Base-by-base conservation (phyloP, 2,329 filamentous ascomycete species). In the Ascosphaera apis region DNA sequence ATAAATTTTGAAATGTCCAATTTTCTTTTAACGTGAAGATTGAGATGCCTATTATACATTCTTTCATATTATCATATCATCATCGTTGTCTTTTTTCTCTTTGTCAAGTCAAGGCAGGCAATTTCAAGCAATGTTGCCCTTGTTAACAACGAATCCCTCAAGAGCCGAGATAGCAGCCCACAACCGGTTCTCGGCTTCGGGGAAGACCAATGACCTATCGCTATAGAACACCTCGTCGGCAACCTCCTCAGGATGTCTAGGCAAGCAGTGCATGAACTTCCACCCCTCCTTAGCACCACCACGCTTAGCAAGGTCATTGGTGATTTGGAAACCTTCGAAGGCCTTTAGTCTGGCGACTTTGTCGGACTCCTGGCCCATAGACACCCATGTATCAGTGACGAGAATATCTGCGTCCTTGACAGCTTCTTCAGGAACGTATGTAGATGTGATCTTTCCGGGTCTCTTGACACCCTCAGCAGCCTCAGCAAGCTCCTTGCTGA, bases 251-350 rank as follows among this genome's bases (percentile, higher is more conserved):
- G 70, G 69, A 52, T 98, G 84, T 42, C 88, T 70, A 11, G 88
- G 88, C 40, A 98, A 58, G 54, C 88, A 98, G 62, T 98, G 88
- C 88, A 98, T 93, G 54, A 98, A 98, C 56, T 81, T 83, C 88
- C 88, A 98, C 42, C 69, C 68, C 11, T 76, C 65, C 54, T 88
- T 91, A 31, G 88, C 88, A 15, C 82, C 84, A 31, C 83, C 84
- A 35, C 74, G 67, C 55, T 75, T 69, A 1, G 83, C 86, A 45
- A 98, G 63, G 31, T 88, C 79, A 34, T 74, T 69, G 2, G 86
- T 93, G 49, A 98, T 78, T 53, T 93, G 86, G 58, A 84, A 98
- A 11, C 86, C 84, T 19, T 68, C 67, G 53, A 98, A 98, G 2
- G 73, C 82, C 50, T 75, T 69, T 40, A 93, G 53, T 35, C 81